Evolutionary conservation across 306 rosid species (phyloP), one percentile per base, ranked within the genome.

Genomic region (Quercus glauca): DNA sequence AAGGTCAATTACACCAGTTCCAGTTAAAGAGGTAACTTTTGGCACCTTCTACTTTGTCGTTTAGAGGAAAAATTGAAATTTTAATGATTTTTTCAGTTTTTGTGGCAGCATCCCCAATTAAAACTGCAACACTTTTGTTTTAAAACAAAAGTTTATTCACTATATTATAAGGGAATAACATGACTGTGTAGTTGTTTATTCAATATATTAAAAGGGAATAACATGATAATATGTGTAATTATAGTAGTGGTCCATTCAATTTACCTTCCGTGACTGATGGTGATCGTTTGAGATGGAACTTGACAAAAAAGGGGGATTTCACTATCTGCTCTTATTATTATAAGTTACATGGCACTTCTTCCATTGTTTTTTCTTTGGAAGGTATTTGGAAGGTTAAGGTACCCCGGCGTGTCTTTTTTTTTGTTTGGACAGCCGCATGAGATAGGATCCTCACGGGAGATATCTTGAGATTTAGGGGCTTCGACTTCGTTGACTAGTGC

Each of bases 11-110:
- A 29, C 86, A 28, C 84, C 94, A 1, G 86, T 88, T 82, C 91
- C 97, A 26, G 81, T 84, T 80, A 83, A 79, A 60, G 98, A 95
- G 98, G 99, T 95, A 90, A 51, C 29, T 61, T 78, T 68, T 80
- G 79, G 61, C 55, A 3, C 76, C 58, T 59, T 57, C 75, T 28
- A 73, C 78, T 55, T 28, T 79, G 60, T 17, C 55, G 26, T 21
- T 21, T 21, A 45, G 21, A 7, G 49, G 76, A 60, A 23, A 23
- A 18, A 57, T 72, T 60, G 35, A 59, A 45, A 29, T 76, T 18
- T 29, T 80, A 5, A 5, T 55, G 80, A 80, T 52, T 55, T 21
- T 55, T 77, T 18, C 73, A 68, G 67, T 71, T 51, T 67, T 51
- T 57, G 49, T 63, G 43, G 79, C 14, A 61, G 79, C 14, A 61